Evolutionary conservation across 371 early-diverging fungal species (phyloP), one percentile per base, ranked within the genome.

Genomic region (Funneliformis caledonium): DNA sequence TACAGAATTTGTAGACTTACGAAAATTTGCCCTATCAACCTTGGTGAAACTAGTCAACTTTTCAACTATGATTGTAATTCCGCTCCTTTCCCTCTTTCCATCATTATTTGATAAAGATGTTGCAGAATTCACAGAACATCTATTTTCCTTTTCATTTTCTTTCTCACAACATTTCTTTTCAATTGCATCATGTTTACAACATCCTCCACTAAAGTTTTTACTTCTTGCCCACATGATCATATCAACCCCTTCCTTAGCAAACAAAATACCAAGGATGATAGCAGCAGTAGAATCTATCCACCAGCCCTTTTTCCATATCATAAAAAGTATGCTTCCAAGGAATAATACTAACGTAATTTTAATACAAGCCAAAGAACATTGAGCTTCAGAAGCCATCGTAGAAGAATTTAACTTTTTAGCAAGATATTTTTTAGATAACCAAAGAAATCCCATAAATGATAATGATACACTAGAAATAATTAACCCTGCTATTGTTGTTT

Each of bases 171-270:
- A 56, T 14, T 56, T 56, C 14, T 56, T 56, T 2, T 56, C 14
- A 60, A 8, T 60, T 64, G 6, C 10, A 64, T 19, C 14, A 64
- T 31, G 22, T 31, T 64, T 64, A 64, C 48, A 72, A 72, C 77
- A 77, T 4, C 77, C 65, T n/a, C 77, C 77, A 77, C 48, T 31
- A 65, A 77, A 77, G 45, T 61, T 19, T 77, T 77, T 77, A 31
- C 65, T 48, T n/a, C 33, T 77, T 10, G 77, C 62, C 64, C 65
- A 50, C 14, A 77, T n/a, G 26, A 77, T 50, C 52, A 77, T 64
- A 31, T 65, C 77, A 0, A 65, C 22, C 19, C 77, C 77, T 48
- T 77, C 77, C 33, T 64, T 77, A 10, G 65, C 65, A 42, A 77
- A 77, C 9, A 77, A 64, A 26, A 61, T 2, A 7, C 65, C 65